Percentiles rank a stretch among this genome's conserved stretches.
Evolutionary conservation across 2,329 filamentous ascomycete genomes (phyloP).

Genomic region (Fusarium vanettenii): DNA sequence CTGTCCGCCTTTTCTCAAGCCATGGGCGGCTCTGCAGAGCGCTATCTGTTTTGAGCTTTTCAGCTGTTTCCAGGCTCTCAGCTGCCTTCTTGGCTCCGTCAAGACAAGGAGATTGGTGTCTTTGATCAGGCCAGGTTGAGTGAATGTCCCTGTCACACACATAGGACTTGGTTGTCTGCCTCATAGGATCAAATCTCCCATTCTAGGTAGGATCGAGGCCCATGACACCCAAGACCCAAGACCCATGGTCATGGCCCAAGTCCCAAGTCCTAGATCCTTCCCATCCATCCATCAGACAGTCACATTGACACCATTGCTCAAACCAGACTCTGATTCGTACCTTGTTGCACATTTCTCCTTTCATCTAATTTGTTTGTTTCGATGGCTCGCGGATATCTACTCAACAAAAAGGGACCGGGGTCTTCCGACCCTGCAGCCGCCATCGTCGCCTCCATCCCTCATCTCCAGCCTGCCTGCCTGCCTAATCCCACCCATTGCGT

Average conservation of each 20-base stretch:
- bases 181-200: background rate
- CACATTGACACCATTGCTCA: conserved; percentile 13
- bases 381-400: conserved; percentile 40
- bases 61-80: background rate
- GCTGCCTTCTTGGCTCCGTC: background rate
- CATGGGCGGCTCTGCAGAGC: background rate
- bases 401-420: conserved; percentile 28
- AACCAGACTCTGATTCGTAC: conserved; percentile 10
- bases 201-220: background rate
- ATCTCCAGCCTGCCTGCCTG: conserved; percentile 8
- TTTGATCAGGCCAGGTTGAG: background rate
- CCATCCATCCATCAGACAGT: conserved; percentile 1
- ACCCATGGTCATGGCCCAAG: background rate
- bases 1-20: background rate
- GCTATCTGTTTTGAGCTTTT: background rate
- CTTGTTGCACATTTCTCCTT: conserved; percentile 27
- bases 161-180: background rate
- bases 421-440: conserved; percentile 26
- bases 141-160: background rate
- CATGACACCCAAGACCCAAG: background rate
- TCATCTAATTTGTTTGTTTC: conserved; percentile 33
- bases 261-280: conserved; percentile 10
- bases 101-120: background rate
- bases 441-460: conserved; percentile 28
- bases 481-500: conserved; percentile 18